Percentiles rank a stretch among this genome's conserved stretches.
Conservation (phyloP, 805 yeast species). For the Debaryomyces tyrocola region DNA sequence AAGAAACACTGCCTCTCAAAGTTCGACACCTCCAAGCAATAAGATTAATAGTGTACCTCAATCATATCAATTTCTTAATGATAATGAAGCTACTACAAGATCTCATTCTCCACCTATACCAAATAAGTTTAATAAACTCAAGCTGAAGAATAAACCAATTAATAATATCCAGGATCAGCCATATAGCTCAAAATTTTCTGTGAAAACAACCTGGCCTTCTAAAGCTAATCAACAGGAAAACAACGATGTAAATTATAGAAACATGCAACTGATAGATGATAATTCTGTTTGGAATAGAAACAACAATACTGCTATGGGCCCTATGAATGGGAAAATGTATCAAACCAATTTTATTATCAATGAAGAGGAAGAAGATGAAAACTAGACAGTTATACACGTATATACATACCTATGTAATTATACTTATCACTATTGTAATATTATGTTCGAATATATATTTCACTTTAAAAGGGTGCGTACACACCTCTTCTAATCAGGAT, state of each 20-base stretch:
- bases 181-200: neutral
- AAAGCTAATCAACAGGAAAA: neutral
- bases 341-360: slow-evolving; percentile 9
- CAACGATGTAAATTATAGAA: neutral
- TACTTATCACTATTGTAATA: too few species aligned
- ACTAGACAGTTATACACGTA: neutral
- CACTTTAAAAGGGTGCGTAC: neutral
- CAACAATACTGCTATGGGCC: neutral
- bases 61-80: neutral
- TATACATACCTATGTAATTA: neutral
- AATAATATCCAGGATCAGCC: neutral
- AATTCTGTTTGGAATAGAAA: neutral
- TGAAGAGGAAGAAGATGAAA: slow-evolving; percentile 22
- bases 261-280: neutral
- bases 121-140: slow-evolving; percentile 12
- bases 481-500: slow-evolving; percentile 2
- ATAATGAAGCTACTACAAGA: slow-evolving; percentile 8
- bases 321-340: slow-evolving; percentile 2
- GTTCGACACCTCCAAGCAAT: neutral
- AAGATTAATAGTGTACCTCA: neutral
- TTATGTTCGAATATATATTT: neutral
- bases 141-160: neutral
- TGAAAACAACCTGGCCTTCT: neutral
- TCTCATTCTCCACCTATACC: slow-evolving; percentile 28
- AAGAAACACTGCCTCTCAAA: neutral